Base-by-base conservation (phyloP, 2,329 filamentous ascomycete genomes). In the Emmonsiellopsis sp. region DNA sequence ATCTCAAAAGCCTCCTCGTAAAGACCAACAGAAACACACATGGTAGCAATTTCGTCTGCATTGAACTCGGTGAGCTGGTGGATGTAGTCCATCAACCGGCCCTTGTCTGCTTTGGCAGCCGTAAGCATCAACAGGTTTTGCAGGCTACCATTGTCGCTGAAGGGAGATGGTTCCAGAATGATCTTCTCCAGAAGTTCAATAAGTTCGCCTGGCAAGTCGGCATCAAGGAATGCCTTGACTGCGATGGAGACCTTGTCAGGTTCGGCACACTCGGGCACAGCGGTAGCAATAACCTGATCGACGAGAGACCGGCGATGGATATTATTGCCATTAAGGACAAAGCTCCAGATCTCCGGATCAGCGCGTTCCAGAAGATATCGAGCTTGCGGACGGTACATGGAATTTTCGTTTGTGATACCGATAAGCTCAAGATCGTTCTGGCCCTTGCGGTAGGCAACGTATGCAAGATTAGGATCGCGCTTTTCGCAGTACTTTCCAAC, bases 401-500 rank as follows among this genome's bases (percentile, higher is more conserved):
- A 85, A 75, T 98, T 98, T 74, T 98, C 94, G 64, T 97, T 98
- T 66, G 93, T 97, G 66, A 98, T 92, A 71, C 87, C 93, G 73
- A 98, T 92, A 54, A 98, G 81, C 74, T 98, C 94, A 34, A 98
- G 75, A 65, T 98, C 93, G 61, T 98, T 98, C 73, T 96, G 89
- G 16, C 93, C 93, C 78, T 98, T 98, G 63, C 85, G 82, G 71
- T 96, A 98, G 57, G 90, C 88, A 67, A 97, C 95, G 73, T 87
- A 95, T 2, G 89, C 92, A 52, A 98, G 78, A 69, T 95, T 95
- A 58, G 93, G 93, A 65, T 98, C 93, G 35, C 93, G 87, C 81
- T 97, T 97, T 78, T 96, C 92, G 69, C 92, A 98, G 78, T 98
- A 98, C 74, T 95, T 96, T 70, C 93, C 93, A 53, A 98, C 89